These are phyloP conservation scores for Tricholoma furcatifolium DNA, from an alignment of 768 basidiomycete species.

Conservation along the genomic window DNA sequence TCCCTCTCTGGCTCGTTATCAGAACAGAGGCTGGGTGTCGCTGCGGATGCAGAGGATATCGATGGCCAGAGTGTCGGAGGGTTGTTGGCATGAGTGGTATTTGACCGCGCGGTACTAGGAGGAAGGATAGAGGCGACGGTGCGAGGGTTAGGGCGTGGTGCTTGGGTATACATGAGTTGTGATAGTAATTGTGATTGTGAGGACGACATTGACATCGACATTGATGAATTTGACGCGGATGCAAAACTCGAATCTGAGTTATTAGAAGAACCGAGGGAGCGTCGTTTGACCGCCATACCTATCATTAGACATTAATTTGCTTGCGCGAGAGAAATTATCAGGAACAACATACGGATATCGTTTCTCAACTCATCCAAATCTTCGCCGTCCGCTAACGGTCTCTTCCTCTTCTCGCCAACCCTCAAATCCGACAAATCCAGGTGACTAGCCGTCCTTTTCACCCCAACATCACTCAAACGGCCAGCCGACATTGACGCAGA, in stretches of 20 bases:
- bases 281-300: constrained; percentile 36
- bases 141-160: constrained; percentile 4
- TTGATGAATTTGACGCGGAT: constrained; percentile 15
- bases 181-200: constrained; percentile 13
- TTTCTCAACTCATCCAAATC: constrained; percentile 24
- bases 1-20: constrained; percentile 57
- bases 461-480: background rate
- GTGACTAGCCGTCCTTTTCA: background rate
- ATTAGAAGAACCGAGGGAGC: constrained; percentile 26
- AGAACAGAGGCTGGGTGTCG: constrained; percentile 74
- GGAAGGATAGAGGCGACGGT: constrained; percentile 16
- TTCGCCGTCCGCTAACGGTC: constrained; percentile 20
- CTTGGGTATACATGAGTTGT: no score
- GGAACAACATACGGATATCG: constrained; percentile 23
- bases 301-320: constrained; percentile 2
- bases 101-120: constrained; percentile 11
- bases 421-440: background rate
- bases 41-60: constrained; percentile 20
- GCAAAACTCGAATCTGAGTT: constrained; percentile 22
- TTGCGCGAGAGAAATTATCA: background rate
- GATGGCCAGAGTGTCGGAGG: constrained; percentile 8
- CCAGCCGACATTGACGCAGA: no score
- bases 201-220: constrained; percentile 14
- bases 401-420: constrained; percentile 35
- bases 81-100: constrained; percentile 1